Conservation (phyloP, 2,329 filamentous ascomycete genomes). For the Phialophora macrospora region DNA sequence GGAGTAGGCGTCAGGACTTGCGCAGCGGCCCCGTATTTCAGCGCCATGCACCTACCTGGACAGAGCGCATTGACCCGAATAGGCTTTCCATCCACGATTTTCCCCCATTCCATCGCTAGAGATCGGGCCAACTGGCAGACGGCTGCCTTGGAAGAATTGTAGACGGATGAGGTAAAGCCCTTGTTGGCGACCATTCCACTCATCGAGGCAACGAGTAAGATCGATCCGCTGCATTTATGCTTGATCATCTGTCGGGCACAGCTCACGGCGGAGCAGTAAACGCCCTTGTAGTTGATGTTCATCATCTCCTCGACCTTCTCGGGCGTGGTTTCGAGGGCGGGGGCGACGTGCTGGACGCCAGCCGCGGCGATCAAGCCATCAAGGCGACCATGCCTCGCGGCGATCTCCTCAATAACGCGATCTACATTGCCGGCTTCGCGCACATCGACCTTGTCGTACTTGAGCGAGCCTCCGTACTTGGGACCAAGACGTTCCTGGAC, state of each 20-base stretch:
- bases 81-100: conserved; percentile 43
- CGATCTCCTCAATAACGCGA: conserved; percentile 45
- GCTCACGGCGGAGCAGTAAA: conserved; percentile 46
- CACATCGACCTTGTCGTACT: conserved; percentile 56
- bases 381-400: conserved; percentile 44
- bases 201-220: conserved; percentile 68
- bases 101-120: conserved; percentile 52
- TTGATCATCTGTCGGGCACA: conserved; percentile 68
- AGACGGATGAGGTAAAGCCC: conserved; percentile 44
- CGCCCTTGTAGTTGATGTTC: conserved; percentile 42
- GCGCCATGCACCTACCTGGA: conserved; percentile 48
- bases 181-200: conserved; percentile 64
- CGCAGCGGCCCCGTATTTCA: background rate
- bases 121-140: conserved; percentile 50
- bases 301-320: conserved; percentile 46
- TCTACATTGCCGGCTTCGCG: conserved; percentile 42
- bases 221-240: conserved; percentile 63
- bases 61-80: conserved; percentile 61
- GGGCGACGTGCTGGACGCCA: conserved; percentile 50
- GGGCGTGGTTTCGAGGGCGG: conserved; percentile 49
- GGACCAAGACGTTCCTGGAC: conserved; percentile 46
- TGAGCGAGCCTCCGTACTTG: conserved; percentile 49
- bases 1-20: background rate
- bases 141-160: conserved; percentile 53
- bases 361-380: conserved; percentile 52